phyloP scores from a whole-genome alignment of 2,329 filamentous ascomycete species.

The Thelonectria discophora region DNA sequence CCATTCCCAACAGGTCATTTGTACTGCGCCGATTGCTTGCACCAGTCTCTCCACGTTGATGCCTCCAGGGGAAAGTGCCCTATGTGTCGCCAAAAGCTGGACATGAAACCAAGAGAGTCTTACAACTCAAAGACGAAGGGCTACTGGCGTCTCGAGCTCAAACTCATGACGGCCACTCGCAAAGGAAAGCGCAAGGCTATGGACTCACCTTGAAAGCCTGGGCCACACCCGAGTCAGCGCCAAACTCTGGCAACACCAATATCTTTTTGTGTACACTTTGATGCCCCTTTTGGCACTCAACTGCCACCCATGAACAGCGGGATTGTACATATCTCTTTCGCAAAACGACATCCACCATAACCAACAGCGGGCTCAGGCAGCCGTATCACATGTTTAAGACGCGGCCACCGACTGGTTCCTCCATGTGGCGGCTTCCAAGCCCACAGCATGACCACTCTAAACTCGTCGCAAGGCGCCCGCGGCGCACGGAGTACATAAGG shows the following conservation, averaged over 20 bases:
- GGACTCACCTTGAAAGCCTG: conserved; percentile 35
- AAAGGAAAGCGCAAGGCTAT: conserved; percentile 57
- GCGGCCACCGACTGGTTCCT: not conserved
- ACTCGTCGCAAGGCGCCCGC: not conserved
- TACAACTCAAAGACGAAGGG: conserved; percentile 60
- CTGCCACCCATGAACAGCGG: not conserved
- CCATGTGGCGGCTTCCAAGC: conserved; percentile 8
- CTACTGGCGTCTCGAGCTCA: conserved; percentile 68
- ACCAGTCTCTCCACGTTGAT: conserved; percentile 67
- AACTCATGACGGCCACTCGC: conserved; percentile 66
- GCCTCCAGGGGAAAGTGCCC: conserved; percentile 67
- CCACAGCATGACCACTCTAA: conserved; percentile 7
- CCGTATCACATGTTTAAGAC: not conserved
- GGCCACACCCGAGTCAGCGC: not conserved
- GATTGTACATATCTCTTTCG: not conserved
- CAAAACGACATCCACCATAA: not conserved
- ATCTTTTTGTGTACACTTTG: not conserved
- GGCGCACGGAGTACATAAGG: conserved; percentile 38
- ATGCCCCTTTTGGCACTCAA: not conserved
- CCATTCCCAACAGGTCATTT: conserved; percentile 61
- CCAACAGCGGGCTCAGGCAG: too few species aligned
- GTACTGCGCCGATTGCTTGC: conserved; percentile 70
- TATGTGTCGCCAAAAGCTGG: conserved; percentile 69
- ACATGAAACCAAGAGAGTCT: conserved; percentile 53
- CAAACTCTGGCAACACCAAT: not conserved